phyloP scores from a whole-genome alignment of 768 basidiomycete genomes.

The Boletales sp. region DNA sequence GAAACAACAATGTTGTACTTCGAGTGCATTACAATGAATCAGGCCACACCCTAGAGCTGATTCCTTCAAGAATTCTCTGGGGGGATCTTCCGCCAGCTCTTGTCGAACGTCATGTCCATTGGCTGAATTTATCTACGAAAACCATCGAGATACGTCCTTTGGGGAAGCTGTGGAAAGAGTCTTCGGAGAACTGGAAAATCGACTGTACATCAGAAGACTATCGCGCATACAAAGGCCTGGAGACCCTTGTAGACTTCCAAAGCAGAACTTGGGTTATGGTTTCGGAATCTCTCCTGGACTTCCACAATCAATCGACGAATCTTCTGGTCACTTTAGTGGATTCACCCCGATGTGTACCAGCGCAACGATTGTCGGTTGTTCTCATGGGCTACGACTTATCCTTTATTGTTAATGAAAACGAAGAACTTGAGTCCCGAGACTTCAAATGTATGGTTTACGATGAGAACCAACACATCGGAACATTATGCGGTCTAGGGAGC shows the following conservation, averaged over 20 bases:
- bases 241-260: conserved; percentile 15
- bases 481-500: not conserved
- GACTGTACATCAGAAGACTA: not conserved
- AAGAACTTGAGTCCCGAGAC: not conserved
- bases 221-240: not conserved
- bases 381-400: not conserved
- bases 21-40: not conserved
- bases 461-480: not conserved
- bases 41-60: conserved; percentile 7
- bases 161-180: conserved; percentile 1
- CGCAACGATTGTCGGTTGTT: not conserved
- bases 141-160: not conserved
- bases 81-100: conserved; percentile 17
- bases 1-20: conserved; percentile 6
- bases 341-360: not conserved
- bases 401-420: not conserved
- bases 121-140: conserved; percentile 14
- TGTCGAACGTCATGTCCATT: conserved; percentile 15
- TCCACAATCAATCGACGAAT: not conserved
- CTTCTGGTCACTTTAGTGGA: conserved; percentile 9
- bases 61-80: conserved; percentile 9
- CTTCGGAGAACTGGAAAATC: conserved; percentile 10
- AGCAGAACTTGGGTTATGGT: conserved; percentile 21
- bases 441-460: not conserved
- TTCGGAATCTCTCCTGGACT: conserved; percentile 2